phyloP scores from a whole-genome alignment of 2,329 filamentous ascomycete species.

The Aspergillus uvarum region DNA sequence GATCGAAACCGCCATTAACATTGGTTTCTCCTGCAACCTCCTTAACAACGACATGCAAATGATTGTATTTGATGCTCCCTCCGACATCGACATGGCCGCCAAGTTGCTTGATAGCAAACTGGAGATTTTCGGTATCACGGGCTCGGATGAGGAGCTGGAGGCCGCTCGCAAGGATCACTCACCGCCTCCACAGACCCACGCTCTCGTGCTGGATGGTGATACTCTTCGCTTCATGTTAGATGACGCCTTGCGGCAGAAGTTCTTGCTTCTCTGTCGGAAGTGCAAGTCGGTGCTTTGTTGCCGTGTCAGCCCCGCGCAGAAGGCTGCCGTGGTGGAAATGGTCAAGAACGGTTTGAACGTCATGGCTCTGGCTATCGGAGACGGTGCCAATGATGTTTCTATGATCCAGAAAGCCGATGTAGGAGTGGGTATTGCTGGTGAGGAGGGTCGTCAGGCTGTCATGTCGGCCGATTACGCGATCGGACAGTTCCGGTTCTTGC shows the following conservation, averaged over 20 bases:
- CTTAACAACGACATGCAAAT: slow-evolving; percentile 35
- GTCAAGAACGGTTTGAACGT: slow-evolving; percentile 6
- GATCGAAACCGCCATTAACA: slow-evolving; percentile 98
- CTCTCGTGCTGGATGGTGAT: slow-evolving; percentile 5
- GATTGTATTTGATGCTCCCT: background rate
- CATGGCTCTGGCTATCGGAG: slow-evolving; percentile 83
- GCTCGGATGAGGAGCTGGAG: slow-evolving; percentile 4
- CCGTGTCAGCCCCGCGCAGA: slow-evolving; percentile 7
- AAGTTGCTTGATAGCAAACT: slow-evolving; percentile 6
- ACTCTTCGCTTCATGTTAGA: slow-evolving; percentile 4
- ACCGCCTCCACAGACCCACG: slow-evolving; percentile 2
- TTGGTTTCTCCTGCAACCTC: slow-evolving; percentile 71
- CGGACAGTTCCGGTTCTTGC: slow-evolving; percentile 84
- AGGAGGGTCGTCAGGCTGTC: slow-evolving; percentile 84
- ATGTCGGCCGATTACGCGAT: slow-evolving; percentile 96
- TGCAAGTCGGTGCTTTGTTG: slow-evolving; percentile 8
- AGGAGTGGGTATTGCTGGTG: slow-evolving; percentile 87
- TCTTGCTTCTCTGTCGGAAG: slow-evolving; percentile 3
- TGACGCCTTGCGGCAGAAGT: slow-evolving; percentile 4
- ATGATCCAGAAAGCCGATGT: slow-evolving; percentile 97
- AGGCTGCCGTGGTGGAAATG: slow-evolving; percentile 5
- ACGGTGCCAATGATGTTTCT: slow-evolving; percentile 90
- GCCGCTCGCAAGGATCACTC: slow-evolving; percentile 6
- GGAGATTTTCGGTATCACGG: slow-evolving; percentile 3
- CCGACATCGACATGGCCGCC: slow-evolving; percentile 3